Conservation (phyloP, 1,284 basidiomycete species). For the Anthracocystis walkeri region DNA sequence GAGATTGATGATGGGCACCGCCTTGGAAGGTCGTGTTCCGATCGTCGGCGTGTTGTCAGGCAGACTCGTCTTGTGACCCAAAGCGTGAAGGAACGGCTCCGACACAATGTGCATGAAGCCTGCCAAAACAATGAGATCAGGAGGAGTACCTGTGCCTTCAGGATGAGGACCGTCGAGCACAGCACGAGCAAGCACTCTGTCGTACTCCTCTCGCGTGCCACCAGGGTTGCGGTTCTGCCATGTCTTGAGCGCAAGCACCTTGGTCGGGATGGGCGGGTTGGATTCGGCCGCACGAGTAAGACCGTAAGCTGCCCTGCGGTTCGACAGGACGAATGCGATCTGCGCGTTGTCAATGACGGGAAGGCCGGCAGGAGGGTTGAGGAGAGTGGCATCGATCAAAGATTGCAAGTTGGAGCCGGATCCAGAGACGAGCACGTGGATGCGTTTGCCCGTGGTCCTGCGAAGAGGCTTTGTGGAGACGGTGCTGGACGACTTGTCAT, state of each 20-base stretch:
- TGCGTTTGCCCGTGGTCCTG: constrained; percentile 57
- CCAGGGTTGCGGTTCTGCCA: constrained; percentile 80
- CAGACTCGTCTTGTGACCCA: constrained; percentile 58
- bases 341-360: constrained; percentile 72
- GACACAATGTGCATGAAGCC: constrained; percentile 96
- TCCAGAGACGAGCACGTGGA: constrained; percentile 67
- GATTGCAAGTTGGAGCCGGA: constrained; percentile 90
- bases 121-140: constrained; percentile 90
- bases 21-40: constrained; percentile 59
- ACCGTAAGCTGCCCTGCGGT: constrained; percentile 90
- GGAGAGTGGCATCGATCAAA: constrained; percentile 85
- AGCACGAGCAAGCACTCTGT: constrained; percentile 81
- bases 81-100: constrained; percentile 71
- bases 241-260: constrained; percentile 85
- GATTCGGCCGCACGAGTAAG: constrained; percentile 83
- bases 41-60: constrained; percentile 41
- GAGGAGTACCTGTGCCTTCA: constrained; percentile 68
- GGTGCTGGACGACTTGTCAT: constrained; percentile 5
- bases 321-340: constrained; percentile 88
- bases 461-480: constrained; percentile 33
- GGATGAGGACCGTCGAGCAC: constrained; percentile 72
- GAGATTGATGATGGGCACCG: constrained; percentile 91
- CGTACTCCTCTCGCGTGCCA: constrained; percentile 85
- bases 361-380: constrained; percentile 72
- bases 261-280: constrained; percentile 79